A percentile compares a stretch with the other conserved stretches of the same genome.
Evolutionary conservation across 2,329 filamentous ascomycete genomes (phyloP).

Genomic region (Fusarium sp.): DNA sequence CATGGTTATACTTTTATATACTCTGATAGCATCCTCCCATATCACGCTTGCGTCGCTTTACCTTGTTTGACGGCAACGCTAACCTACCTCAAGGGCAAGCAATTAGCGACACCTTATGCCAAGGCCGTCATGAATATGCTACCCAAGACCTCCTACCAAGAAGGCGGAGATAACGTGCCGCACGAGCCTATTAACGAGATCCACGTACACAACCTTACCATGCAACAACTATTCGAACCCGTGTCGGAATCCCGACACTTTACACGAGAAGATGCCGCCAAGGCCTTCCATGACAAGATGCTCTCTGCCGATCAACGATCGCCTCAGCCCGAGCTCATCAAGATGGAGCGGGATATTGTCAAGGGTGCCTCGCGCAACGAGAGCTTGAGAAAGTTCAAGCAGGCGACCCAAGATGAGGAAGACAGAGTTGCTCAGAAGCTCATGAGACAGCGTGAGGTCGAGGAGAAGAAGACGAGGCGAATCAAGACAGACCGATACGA

Average conservation of each 20-base stretch:
- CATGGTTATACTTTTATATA: constrained; percentile 80
- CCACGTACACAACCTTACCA: constrained; percentile 72
- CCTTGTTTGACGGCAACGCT: constrained; percentile 34
- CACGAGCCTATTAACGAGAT: constrained; percentile 77
- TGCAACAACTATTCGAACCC: constrained; percentile 76
- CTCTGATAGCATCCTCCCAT: constrained; percentile 44
- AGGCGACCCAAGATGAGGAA: constrained; percentile 61
- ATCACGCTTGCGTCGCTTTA: constrained; percentile 10
- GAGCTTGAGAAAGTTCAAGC: constrained; percentile 59
- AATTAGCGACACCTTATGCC: constrained; percentile 81
- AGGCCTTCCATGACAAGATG: constrained; percentile 73
- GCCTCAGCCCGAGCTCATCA: constrained; percentile 73
- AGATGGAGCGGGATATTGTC: constrained; percentile 65
- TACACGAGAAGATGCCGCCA: constrained; percentile 75
- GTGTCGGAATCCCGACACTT: constrained; percentile 74
- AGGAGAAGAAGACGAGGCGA: constrained; percentile 60
- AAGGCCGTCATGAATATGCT: constrained; percentile 85
- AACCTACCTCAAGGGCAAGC: constrained; percentile 74
- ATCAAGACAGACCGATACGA: constrained; percentile 69
- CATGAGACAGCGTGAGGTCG: constrained; percentile 52
- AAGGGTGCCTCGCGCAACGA: constrained; percentile 56
- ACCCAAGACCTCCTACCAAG: constrained; percentile 74
- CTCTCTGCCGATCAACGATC: constrained; percentile 73
- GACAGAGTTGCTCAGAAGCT: constrained; percentile 56
- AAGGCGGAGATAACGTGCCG: constrained; percentile 61